Percentiles rank a stretch among this genome's conserved stretches.
Conservation (phyloP, 371 early-diverging fungal species). For the Nematocida homosporus region DNA sequence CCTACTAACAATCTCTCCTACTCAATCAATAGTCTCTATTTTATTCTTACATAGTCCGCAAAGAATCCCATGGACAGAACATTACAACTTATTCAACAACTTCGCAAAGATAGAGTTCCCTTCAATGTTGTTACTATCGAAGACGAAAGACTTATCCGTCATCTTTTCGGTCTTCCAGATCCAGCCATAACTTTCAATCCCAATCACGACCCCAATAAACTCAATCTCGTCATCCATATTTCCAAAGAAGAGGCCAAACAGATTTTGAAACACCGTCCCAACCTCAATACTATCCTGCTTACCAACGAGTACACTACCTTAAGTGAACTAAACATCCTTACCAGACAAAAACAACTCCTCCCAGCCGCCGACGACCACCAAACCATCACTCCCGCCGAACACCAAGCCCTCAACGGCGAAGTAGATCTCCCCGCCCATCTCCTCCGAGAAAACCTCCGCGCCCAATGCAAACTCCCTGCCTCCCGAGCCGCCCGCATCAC, state of each 20-base stretch:
- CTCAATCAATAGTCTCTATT: too few species aligned
- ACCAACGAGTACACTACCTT: constrained; percentile 13
- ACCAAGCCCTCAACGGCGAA: constrained; percentile 20
- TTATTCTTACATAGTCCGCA: too few species aligned
- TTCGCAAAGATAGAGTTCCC: constrained; percentile 29
- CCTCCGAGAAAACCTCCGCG: constrained; percentile 33
- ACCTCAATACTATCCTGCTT: constrained; percentile 13
- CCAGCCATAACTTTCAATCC: constrained; percentile 24
- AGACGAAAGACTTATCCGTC: constrained; percentile 34
- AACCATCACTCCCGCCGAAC: constrained; percentile 30
- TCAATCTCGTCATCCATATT: constrained; percentile 13
- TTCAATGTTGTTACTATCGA: constrained; percentile 43
- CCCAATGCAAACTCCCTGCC: constrained; percentile 47
- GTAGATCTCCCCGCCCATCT: not conserved
- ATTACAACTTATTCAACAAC: not conserved
- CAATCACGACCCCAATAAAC: constrained; percentile 14
- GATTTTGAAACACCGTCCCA: constrained; percentile 14
- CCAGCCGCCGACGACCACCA: constrained; percentile 8
- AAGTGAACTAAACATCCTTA: constrained; percentile 35
- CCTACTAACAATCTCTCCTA: too few species aligned
- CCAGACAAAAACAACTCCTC: constrained; percentile 17
- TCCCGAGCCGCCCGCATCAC: constrained; percentile 29
- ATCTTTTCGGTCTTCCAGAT: constrained; percentile 11
- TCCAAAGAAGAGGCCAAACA: constrained; percentile 10
- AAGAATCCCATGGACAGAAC: constrained; percentile 46